These are phyloP conservation scores for Fusarium sp. DNA, from an alignment of 2,329 filamentous ascomycete genomes.

Conservation along the genomic window DNA sequence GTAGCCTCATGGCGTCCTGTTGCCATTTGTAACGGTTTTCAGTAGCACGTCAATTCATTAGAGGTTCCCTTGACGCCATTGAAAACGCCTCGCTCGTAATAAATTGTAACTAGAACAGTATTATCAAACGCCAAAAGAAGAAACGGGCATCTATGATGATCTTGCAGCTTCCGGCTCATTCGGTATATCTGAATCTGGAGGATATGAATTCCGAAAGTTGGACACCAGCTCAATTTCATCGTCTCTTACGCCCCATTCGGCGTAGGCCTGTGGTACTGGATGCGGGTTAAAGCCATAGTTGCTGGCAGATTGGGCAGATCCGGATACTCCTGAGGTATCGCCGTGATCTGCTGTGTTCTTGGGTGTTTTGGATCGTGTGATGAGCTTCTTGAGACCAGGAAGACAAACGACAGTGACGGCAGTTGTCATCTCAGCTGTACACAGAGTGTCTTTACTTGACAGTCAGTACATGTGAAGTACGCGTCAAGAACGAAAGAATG, in stretches of 20 bases:
- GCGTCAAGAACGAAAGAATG: no score
- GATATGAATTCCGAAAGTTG: background rate
- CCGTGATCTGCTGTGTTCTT: background rate
- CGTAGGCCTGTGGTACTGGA: constrained; percentile 3
- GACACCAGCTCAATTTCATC: constrained; percentile 11
- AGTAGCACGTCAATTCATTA: no score
- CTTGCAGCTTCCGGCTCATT: background rate
- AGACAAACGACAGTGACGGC: constrained; percentile 12
- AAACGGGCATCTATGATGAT: background rate
- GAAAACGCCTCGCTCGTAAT: no score
- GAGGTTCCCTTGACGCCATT: no score
- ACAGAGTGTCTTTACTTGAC: background rate
- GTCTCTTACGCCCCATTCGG: constrained; percentile 15
- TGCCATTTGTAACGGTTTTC: no score
- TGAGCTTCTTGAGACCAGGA: constrained; percentile 8
- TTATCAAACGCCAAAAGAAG: background rate
- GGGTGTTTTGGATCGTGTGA: background rate
- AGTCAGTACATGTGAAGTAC: background rate
- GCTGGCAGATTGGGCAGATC: rapidly evolving
- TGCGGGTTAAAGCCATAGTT: background rate
- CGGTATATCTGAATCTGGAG: background rate
- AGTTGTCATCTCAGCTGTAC: constrained; percentile 16
- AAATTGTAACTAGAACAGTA: no score
- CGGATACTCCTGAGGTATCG: background rate
- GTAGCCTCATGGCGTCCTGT: no score